Evolutionary conservation across 2,329 filamentous ascomycete species (phyloP), one percentile per base, ranked within the genome.

Genomic region (Blastomyces gilchristii): DNA sequence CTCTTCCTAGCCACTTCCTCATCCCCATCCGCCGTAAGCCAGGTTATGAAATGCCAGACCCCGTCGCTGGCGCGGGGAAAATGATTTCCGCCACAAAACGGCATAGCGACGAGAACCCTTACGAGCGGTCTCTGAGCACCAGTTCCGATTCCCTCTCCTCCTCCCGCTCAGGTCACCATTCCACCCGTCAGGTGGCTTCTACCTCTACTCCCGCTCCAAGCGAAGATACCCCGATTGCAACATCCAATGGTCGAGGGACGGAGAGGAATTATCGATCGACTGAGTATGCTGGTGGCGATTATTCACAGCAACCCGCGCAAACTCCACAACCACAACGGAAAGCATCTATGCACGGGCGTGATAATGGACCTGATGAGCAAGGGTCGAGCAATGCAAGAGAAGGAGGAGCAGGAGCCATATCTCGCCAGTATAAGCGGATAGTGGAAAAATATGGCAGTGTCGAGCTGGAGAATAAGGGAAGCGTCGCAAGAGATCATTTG

Each of bases 401-500:
- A 28, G 12, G 41, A 47, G 12, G 25, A 34, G 22, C 11, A 59
- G 60, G 58, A 18, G 63, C 16, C 18, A 56, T 56, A 22, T 63
- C 60, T 53, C 54, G 58, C 37, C 81, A 82, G 78, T 83, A 80
- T 75, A 77, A 75, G 63, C 71, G 69, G 16, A 67, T 82, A 11
- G 74, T 80, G 49, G 83, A 86, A 52, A 84, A 83, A 68, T 87
- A 85, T 67, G 85, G 85, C 22, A 82, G 80, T 64, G 75, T 87
- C 41, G 84, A 87, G 70, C 72, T 87, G 60, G 85, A 87, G 67
- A 87, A 87, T 67, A 87, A 87, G 71, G 85, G 85, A 18, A 85
- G 83, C 68, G 84, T 87, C 28, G 85, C 85, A 43, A 75, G 85
- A 67, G 85, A 87, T 71, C 85, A 87, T 76, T 76, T 87, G 53